Conservation (phyloP, 2,329 filamentous ascomycete genomes). For the Paecilomyces dactylethromorphus region DNA sequence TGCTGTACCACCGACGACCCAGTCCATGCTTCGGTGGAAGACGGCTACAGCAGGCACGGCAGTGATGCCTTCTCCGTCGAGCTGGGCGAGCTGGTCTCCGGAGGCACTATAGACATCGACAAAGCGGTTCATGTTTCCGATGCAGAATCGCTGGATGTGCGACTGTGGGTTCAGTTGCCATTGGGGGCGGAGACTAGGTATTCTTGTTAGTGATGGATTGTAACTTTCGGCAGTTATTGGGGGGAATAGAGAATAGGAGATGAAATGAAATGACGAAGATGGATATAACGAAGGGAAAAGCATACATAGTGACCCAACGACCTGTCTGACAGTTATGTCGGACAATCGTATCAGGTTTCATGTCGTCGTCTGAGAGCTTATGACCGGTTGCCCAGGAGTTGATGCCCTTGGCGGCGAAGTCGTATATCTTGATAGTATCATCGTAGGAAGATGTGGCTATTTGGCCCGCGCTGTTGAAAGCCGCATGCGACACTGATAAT, state of each 20-base stretch:
- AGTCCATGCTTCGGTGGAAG: slow-evolving; percentile 80
- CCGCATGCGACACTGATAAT: slow-evolving; percentile 84
- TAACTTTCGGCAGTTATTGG: not conserved
- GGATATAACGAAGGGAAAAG: slow-evolving; percentile 18
- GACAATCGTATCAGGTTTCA: slow-evolving; percentile 64
- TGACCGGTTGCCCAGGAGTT: slow-evolving; percentile 54
- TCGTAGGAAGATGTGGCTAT: slow-evolving; percentile 92
- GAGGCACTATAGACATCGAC: slow-evolving; percentile 80
- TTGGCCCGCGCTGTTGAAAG: slow-evolving; percentile 78
- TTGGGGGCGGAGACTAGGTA: slow-evolving; percentile 63
- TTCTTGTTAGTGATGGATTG: slow-evolving; percentile 5
- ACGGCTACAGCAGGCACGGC: slow-evolving; percentile 90
- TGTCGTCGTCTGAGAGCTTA: slow-evolving; percentile 53
- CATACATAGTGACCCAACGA: slow-evolving; percentile 78
- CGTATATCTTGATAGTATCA: slow-evolving; percentile 88
- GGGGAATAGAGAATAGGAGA: not conserved
- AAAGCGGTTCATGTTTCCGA: slow-evolving; percentile 97
- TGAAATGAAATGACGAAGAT: not conserved
- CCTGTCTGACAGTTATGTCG: slow-evolving; percentile 94
- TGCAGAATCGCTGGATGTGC: slow-evolving; percentile 77
- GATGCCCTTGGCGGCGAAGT: slow-evolving; percentile 56
- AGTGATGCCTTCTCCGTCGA: slow-evolving; percentile 84
- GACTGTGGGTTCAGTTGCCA: slow-evolving; percentile 80
- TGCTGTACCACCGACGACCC: slow-evolving; percentile 86
- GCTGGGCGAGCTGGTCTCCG: slow-evolving; percentile 80